Percentiles rank a stretch among this genome's conserved stretches.
Evolutionary conservation across 139 green algal genomes (phyloP).

Genomic region (Chlamydomonas sp.): DNA sequence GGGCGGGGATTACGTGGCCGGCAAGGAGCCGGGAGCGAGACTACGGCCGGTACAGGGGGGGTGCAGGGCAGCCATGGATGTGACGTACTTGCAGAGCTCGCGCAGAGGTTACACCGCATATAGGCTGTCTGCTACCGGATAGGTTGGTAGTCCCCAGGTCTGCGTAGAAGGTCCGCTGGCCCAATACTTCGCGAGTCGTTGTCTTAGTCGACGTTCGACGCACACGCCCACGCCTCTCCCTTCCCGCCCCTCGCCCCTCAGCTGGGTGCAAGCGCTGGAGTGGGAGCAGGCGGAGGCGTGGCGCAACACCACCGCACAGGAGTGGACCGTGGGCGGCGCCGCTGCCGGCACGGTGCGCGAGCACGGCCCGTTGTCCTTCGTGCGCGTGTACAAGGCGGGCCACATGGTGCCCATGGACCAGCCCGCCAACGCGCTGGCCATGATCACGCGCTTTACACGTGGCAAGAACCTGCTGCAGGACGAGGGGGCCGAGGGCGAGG

Average conservation of each 20-base stretch:
- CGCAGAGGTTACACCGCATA: too few species aligned
- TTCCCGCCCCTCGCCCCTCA: constrained; percentile 6
- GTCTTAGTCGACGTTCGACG: neutral
- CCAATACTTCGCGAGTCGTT: too few species aligned
- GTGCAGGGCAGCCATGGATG: too few species aligned
- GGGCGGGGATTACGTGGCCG: too few species aligned
- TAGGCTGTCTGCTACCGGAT: too few species aligned
- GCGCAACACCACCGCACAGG: constrained; percentile 50
- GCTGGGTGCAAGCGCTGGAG: constrained; percentile 78
- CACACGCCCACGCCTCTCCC: neutral
- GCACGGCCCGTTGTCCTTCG: constrained; percentile 76
- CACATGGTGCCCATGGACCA: constrained; percentile 90
- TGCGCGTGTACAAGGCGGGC: constrained; percentile 69
- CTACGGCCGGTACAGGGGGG: too few species aligned
- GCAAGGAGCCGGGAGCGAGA: too few species aligned
- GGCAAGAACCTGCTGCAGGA: constrained; percentile 29
- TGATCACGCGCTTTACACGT: constrained; percentile 79
- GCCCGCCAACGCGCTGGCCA: constrained; percentile 63
- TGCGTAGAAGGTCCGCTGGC: too few species aligned
- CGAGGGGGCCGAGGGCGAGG: too few species aligned
- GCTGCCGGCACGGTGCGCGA: constrained; percentile 64
- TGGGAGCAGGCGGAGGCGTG: constrained; percentile 61
- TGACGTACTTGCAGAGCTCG: too few species aligned
- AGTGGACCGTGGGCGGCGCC: constrained; percentile 66
- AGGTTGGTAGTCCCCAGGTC: too few species aligned